phyloP scores from a whole-genome alignment of 805 yeast genomes.

The Candida piceae region DNA sequence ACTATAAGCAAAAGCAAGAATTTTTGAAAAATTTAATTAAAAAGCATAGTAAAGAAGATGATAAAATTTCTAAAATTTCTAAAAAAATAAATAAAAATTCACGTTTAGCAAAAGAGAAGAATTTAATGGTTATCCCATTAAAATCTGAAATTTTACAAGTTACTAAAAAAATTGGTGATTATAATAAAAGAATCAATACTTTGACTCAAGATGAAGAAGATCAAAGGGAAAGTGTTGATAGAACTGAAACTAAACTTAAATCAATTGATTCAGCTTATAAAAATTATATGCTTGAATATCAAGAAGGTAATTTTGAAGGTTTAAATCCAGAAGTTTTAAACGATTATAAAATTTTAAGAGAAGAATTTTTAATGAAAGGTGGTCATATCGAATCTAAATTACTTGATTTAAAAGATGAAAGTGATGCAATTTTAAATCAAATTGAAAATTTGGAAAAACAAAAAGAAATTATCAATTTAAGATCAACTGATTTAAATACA shows the following conservation, averaged over 20 bases:
- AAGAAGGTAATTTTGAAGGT: slow-evolving; percentile 7
- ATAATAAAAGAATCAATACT: slow-evolving; percentile 44
- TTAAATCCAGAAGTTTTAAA: slow-evolving; percentile 47
- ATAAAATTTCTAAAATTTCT: slow-evolving; percentile 38
- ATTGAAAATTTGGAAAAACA: slow-evolving; percentile 34
- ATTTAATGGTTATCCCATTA: slow-evolving; percentile 54
- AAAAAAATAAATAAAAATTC: slow-evolving; percentile 32
- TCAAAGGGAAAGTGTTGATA: slow-evolving; percentile 40
- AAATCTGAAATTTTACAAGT: slow-evolving; percentile 50
- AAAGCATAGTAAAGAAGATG: slow-evolving; percentile 42
- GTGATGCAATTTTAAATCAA: slow-evolving; percentile 26
- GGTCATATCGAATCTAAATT: slow-evolving; percentile 56
- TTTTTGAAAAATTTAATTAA: slow-evolving; percentile 26
- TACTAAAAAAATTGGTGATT: slow-evolving; percentile 39
- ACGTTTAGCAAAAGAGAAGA: slow-evolving; percentile 38
- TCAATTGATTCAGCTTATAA: slow-evolving; percentile 24
- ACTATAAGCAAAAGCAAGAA: slow-evolving; percentile 26
- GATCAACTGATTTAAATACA: slow-evolving; percentile 31
- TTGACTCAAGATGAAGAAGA: slow-evolving; percentile 47
- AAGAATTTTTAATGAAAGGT: slow-evolving; percentile 45
- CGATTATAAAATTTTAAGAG: slow-evolving; percentile 57
- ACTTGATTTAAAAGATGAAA: slow-evolving; percentile 40
- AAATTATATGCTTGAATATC: slow-evolving; percentile 13
- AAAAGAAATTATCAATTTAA: slow-evolving; percentile 30
- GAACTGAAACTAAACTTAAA: slow-evolving; percentile 42